phyloP scores from a whole-genome alignment of 78 protist genomes.

The Monocercomonoides exilis region DNA sequence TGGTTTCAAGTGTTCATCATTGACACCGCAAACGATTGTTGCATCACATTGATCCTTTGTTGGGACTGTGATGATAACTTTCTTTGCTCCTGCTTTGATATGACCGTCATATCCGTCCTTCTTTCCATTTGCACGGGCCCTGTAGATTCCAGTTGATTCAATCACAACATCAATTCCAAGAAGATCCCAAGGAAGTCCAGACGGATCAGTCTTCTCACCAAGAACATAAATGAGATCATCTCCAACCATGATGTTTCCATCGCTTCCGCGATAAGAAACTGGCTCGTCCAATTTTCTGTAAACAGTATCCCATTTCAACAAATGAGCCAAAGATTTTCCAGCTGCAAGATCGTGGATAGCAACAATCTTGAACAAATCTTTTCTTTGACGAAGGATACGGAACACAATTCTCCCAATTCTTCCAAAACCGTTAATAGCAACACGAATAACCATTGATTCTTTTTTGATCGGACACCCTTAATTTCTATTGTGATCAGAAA shows the following conservation, averaged over 20 bases:
- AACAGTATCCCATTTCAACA: slow-evolving; percentile 82
- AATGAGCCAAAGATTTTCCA: slow-evolving; percentile 34
- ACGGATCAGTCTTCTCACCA: background rate
- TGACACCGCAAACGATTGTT: slow-evolving; percentile 96
- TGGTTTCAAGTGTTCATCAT: slow-evolving; percentile 51
- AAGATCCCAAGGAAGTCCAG: slow-evolving; percentile 63
- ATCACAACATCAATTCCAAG: slow-evolving; percentile 66
- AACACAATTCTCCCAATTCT: slow-evolving; percentile 94
- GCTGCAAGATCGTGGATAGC: slow-evolving; percentile 89
- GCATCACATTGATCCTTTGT: slow-evolving; percentile 79
- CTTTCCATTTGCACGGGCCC: slow-evolving; percentile 59
- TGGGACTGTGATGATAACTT: slow-evolving; percentile 98
- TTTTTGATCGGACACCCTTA: too few species aligned
- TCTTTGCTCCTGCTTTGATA: slow-evolving; percentile 75
- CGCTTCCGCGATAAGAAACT: slow-evolving; percentile 46
- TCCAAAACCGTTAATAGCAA: slow-evolving; percentile 95
- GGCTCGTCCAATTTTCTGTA: slow-evolving; percentile 87
- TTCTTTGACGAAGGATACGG: slow-evolving; percentile 47
- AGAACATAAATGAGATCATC: slow-evolving; percentile 48
- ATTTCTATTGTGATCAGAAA: too few species aligned
- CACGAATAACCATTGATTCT: slow-evolving; percentile 47
- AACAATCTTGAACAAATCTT: slow-evolving; percentile 48
- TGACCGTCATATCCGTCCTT: slow-evolving; percentile 19
- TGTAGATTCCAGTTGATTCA: slow-evolving; percentile 98
- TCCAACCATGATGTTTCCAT: slow-evolving; percentile 72